A percentile compares a stretch with the other conserved stretches of the same genome.
These are phyloP conservation scores for Paramecium bursaria DNA, from an alignment of 73 alveolate species.

Conservation along the genomic window DNA sequence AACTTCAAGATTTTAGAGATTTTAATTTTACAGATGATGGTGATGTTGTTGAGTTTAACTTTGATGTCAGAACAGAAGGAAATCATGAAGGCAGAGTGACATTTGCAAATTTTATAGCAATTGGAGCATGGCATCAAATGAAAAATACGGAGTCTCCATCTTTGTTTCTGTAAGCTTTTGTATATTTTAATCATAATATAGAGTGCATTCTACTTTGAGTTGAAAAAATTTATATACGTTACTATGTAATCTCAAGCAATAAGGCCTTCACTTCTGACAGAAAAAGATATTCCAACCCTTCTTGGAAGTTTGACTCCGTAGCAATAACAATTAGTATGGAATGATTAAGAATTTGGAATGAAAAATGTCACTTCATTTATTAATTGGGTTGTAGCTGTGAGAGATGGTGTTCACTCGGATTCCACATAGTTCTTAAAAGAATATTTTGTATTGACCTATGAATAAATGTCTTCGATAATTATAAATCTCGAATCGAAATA, in stretches of 20 bases:
- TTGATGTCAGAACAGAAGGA: slow-evolving; percentile 12
- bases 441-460: slow-evolving; percentile 6
- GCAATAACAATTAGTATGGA: slow-evolving; percentile 35
- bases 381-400: slow-evolving; percentile 20
- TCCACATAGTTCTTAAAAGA: slow-evolving; percentile 8
- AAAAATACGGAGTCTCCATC: too few relatives aligned
- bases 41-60: not conserved
- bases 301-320: not conserved
- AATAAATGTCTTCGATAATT: not conserved
- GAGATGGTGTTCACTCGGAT: not conserved
- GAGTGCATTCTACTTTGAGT: too few relatives aligned
- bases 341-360: slow-evolving; percentile 51
- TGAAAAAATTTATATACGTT: too few relatives aligned
- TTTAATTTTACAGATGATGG: slow-evolving; percentile 14
- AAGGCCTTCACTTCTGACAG: slow-evolving; percentile 13
- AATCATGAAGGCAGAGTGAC: slow-evolving; percentile 12
- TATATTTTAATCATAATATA: too few relatives aligned
- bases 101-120: slow-evolving; percentile 54
- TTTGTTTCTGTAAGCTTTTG: too few relatives aligned
- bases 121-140: too few relatives aligned
- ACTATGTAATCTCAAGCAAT: slow-evolving; percentile 28
- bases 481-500: too few relatives aligned
- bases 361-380: slow-evolving; percentile 3
- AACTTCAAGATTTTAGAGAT: slow-evolving; percentile 37
- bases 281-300: slow-evolving; percentile 1